Evolutionary conservation across 2,329 filamentous ascomycete species (phyloP).

Genomic region (Aureobasidium sp.): DNA sequence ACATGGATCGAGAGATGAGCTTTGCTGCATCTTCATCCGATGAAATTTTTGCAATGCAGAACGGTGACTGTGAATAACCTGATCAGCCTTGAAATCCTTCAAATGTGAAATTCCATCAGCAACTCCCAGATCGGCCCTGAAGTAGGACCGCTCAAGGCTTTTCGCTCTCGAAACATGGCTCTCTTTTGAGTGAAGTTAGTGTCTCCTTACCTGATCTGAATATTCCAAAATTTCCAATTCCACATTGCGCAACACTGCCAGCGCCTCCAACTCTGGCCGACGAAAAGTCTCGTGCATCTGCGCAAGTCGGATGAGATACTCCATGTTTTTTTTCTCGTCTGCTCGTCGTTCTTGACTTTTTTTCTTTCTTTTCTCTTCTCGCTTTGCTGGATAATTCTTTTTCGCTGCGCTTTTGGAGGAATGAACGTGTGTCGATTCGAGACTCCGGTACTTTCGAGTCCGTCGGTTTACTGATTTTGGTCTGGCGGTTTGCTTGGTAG

Average conservation of each 20-base stretch:
- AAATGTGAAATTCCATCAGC: background rate
- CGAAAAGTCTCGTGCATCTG: slow-evolving; percentile 91
- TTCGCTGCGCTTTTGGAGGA: too few relatives aligned
- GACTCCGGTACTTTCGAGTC: background rate
- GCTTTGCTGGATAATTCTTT: background rate
- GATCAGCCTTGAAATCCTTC: background rate
- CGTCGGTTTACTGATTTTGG: too few relatives aligned
- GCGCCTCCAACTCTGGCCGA: slow-evolving; percentile 70
- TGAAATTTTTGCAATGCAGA: slow-evolving; percentile 66
- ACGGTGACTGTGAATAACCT: slow-evolving; percentile 63
- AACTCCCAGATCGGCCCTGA: background rate
- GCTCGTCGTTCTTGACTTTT: background rate
- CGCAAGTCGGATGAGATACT: slow-evolving; percentile 83
- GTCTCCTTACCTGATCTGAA: slow-evolving; percentile 54
- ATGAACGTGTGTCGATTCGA: background rate
- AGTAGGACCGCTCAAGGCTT: too few relatives aligned
- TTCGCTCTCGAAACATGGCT: background rate
- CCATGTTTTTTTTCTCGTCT: slow-evolving; percentile 36
- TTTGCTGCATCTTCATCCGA: slow-evolving; percentile 59
- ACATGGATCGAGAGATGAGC: slow-evolving; percentile 69
- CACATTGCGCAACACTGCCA: slow-evolving; percentile 63
- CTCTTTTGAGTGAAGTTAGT: background rate
- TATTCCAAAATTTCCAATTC: slow-evolving; percentile 70
- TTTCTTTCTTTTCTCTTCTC: background rate
- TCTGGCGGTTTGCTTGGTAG: background rate